phyloP scores from a whole-genome alignment of 2,329 filamentous ascomycete species.

The Fusarium redolens region DNA sequence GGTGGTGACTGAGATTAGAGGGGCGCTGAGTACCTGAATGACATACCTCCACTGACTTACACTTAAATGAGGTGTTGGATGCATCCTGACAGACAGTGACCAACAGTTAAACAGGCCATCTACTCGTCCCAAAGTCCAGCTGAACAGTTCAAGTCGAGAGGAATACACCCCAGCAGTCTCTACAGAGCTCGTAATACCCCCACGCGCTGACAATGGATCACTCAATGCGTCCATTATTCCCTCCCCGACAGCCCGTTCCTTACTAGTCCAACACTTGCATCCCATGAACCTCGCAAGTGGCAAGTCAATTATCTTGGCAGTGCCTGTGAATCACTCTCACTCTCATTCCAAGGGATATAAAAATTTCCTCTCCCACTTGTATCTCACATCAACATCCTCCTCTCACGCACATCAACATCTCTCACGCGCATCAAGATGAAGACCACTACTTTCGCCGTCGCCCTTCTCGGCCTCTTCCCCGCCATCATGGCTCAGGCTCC shows the following conservation, averaged over 20 bases:
- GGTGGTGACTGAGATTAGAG: rapidly evolving
- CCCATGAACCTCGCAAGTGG: slow-evolving; percentile 1
- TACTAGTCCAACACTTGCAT: not conserved
- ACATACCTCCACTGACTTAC: not conserved
- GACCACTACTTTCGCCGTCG: slow-evolving; percentile 35
- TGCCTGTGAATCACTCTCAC: slow-evolving; percentile 5
- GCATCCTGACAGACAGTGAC: not conserved
- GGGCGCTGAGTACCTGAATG: not conserved
- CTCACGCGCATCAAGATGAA: slow-evolving; percentile 36
- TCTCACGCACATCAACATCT: slow-evolving; percentile 20
- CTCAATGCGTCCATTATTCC: not conserved
- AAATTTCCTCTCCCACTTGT: not conserved
- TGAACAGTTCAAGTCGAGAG: not conserved
- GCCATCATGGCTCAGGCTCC: slow-evolving; percentile 36
- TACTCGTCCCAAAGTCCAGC: not conserved
- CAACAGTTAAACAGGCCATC: not conserved
- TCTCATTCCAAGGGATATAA: slow-evolving; percentile 11
- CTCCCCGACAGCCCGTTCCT: slow-evolving; percentile 2
- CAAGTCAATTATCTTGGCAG: slow-evolving; percentile 11
- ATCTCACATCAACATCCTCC: not conserved
- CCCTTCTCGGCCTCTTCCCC: slow-evolving; percentile 40
- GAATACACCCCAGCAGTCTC: not conserved
- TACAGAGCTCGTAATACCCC: slow-evolving; percentile 1
- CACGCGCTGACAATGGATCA: slow-evolving; percentile 3
- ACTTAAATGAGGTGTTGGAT: not conserved